Evolutionary conservation across 2,329 filamentous ascomycete genomes (phyloP), one percentile per base, ranked within the genome.

Genomic region (Raffaelea albimanens): DNA sequence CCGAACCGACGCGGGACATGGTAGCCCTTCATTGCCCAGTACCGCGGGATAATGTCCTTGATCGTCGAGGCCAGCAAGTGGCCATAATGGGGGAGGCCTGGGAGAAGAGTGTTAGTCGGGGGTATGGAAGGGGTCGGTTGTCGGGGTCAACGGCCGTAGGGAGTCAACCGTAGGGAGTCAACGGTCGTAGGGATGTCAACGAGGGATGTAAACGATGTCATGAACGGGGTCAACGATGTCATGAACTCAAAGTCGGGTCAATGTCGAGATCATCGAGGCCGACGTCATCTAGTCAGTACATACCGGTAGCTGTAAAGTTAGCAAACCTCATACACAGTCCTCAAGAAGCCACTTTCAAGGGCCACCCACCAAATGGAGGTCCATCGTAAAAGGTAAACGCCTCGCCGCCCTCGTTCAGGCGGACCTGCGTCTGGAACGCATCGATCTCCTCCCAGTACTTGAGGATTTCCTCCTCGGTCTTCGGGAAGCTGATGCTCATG

Each of bases 381-480:
- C 87, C 87, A 75, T 91, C 87, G 71, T 96, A 97, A 70, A 98
- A 98, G 48, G 89, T 95, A 64, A 95, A 98, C 46, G 82, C 85
- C 54, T 85, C 80, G 53, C 83, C 80, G 55, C 85, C 87, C 64
- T 86, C 78, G 11, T 90, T 93, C 51, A 97, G 79, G 67, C 93
- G 85, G 53, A 83, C 67, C 71, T 80, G 51, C 10, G 53, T 82
- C 62, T 87, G 80, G 65, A 97, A 97, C 57, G 93, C 93, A 61
- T 91, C 78, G 63, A 95, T 93, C 63, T 93, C 87, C 62, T 83
- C 85, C 93, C 91, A 98, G 69, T 81, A 78, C 63, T 83, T 73
- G 65, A 97, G 82, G 65, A 90, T 78, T 53, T 73, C 78, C 71
- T 94, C 85, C 75, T 97, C 91, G 67, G 93, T 87, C 66, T 86